Conservation (phyloP, 345 rosid species). For the Capsella bursapastoris region DNA sequence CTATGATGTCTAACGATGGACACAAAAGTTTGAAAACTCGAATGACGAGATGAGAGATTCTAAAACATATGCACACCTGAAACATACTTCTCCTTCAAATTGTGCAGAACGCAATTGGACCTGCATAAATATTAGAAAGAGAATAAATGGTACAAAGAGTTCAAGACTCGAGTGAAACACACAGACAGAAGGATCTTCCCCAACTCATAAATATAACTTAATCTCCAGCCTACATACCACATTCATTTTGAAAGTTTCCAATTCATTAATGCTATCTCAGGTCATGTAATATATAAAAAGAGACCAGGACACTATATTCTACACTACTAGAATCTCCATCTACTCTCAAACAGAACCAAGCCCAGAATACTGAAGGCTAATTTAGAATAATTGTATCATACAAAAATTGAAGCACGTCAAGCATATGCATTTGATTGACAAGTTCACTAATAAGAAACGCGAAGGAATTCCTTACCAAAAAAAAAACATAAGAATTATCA, state of each 20-base stretch:
- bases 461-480: background rate
- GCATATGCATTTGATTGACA: slow-evolving; percentile 8
- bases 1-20: slow-evolving; percentile 17
- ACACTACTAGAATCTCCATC: slow-evolving; percentile 16
- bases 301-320: background rate
- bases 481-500: slow-evolving; percentile 21
- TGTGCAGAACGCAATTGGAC: slow-evolving; percentile 76
- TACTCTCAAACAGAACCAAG: slow-evolving; percentile 10
- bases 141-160: slow-evolving; percentile 18
- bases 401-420: background rate
- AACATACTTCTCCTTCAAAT: slow-evolving; percentile 77
- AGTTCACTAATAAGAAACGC: background rate
- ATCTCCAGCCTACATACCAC: background rate
- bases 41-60: slow-evolving; percentile 28
- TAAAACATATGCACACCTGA: slow-evolving; percentile 62
- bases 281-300: slow-evolving; percentile 1
- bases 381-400: background rate
- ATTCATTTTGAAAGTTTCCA: background rate
- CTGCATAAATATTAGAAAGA: slow-evolving; percentile 47
- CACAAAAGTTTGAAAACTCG: slow-evolving; percentile 8
- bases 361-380: background rate
- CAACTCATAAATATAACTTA: background rate
- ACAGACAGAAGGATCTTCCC: slow-evolving; percentile 12
- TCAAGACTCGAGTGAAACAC: slow-evolving; percentile 25
- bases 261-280: background rate